Conservation (phyloP, 148 eudicot genomes). For the Polygonum aviculare region DNA sequence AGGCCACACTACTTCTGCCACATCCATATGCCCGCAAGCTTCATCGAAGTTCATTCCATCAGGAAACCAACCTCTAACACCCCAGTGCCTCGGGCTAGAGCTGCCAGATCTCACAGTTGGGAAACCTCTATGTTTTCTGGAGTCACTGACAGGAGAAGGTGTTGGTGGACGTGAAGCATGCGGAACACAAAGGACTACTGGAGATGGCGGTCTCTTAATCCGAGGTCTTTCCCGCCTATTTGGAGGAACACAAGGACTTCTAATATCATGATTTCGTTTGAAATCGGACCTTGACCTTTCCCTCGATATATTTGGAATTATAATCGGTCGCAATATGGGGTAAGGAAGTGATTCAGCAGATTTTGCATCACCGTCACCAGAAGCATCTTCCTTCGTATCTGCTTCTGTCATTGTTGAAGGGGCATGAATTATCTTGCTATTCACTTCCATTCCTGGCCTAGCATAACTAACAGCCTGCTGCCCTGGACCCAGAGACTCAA, state of each 20-base stretch:
- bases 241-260: conserved; percentile 92
- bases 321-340: conserved; percentile 86
- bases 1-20: conserved; percentile 90
- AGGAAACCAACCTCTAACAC: conserved; percentile 79
- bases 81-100: conserved; percentile 98
- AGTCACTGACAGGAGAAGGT: conserved; percentile 83
- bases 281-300: conserved; percentile 91
- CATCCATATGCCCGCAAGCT: conserved; percentile 68
- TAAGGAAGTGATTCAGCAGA: conserved; percentile 75
- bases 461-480: conserved; percentile 75
- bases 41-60: conserved; percentile 74
- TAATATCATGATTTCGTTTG: conserved; percentile 64
- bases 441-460: conserved; percentile 66
- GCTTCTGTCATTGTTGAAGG: conserved; percentile 56
- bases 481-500: conserved; percentile 66
- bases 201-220: conserved; percentile 92
- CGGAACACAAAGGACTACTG: conserved; percentile 97
- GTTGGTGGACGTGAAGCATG: conserved; percentile 93
- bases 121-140: conserved; percentile 81
- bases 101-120: conserved; percentile 97
- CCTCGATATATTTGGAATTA: conserved; percentile 71
- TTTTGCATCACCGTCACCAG: conserved; percentile 75
- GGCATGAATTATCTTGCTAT: conserved; percentile 53
- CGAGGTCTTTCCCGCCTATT: conserved; percentile 87
- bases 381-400: conserved; percentile 51